phyloP scores from a whole-genome alignment of 352 stramenopile species.

The Globisporangium irregulare region DNA sequence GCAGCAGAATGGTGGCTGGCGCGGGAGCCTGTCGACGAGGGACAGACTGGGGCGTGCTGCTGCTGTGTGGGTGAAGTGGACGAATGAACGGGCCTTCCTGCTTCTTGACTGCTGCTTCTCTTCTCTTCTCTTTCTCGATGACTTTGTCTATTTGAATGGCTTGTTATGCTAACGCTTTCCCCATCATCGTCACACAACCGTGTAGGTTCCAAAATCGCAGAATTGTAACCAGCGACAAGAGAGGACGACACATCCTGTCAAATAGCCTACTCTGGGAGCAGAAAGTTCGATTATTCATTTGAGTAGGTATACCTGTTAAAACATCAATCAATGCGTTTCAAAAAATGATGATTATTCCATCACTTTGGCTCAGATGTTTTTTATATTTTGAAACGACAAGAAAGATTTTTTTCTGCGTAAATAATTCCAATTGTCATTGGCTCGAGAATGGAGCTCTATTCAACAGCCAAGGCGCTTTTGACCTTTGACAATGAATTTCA shows the following conservation, averaged over 20 bases:
- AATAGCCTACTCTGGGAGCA: not conserved
- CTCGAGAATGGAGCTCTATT: no score
- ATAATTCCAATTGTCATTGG: no score
- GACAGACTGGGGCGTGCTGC: not conserved
- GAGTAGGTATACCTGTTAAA: not conserved
- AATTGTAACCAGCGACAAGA: constrained; percentile 9
- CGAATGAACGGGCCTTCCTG: not conserved
- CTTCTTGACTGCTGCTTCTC: not conserved
- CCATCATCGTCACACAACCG: not conserved
- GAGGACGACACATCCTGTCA: not conserved
- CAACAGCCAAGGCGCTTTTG: no score
- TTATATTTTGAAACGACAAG: no score
- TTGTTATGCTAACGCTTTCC: not conserved
- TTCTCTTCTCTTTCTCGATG: not conserved
- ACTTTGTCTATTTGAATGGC: no score
- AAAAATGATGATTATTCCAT: no score
- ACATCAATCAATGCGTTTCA: no score
- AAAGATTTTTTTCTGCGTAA: no score
- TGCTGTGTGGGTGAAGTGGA: not conserved
- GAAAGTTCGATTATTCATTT: not conserved
- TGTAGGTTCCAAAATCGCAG: not conserved
- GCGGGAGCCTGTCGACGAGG: not conserved
- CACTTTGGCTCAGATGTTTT: no score
- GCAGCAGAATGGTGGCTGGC: constrained; percentile 12
- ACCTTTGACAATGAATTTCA: no score